phyloP scores from a whole-genome alignment of 2,329 filamentous ascomycete genomes.

The Mariannaea sp. region DNA sequence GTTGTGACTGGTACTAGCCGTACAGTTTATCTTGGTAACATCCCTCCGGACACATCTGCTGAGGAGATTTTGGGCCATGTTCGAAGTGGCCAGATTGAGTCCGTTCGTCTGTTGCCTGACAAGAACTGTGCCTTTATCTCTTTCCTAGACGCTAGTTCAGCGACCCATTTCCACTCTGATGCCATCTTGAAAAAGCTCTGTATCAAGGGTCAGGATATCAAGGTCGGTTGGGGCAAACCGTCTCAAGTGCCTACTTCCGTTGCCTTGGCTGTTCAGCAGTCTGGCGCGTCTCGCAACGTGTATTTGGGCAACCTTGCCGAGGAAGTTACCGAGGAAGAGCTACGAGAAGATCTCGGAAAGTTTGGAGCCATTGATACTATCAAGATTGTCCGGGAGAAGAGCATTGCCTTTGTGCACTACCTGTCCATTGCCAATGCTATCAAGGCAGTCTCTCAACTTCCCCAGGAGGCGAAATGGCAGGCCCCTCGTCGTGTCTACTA shows the following conservation, averaged over 20 bases:
- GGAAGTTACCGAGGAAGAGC: conserved; percentile 86
- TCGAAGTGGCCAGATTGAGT: conserved; percentile 96
- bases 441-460: conserved; percentile 95
- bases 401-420: conserved; percentile 97
- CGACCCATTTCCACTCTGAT: conserved; percentile 98
- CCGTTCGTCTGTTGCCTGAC: conserved; percentile 93
- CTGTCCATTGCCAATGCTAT: conserved; percentile 97
- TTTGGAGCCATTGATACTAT: conserved; percentile 97
- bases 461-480: conserved; percentile 97
- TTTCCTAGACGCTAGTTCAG: conserved; percentile 95
- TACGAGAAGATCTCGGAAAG: conserved; percentile 93
- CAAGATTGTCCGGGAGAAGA: conserved; percentile 97
- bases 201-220: conserved; percentile 98
- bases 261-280: conserved; percentile 96
- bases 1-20: conserved; percentile 89
- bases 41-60: conserved; percentile 94
- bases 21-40: conserved; percentile 97
- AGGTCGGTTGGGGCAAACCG: conserved; percentile 98
- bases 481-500: conserved; percentile 95
- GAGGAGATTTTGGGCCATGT: conserved; percentile 98
- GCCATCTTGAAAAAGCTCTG: conserved; percentile 99
- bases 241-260: conserved; percentile 98
- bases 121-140: conserved; percentile 99
- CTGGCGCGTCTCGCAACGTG: conserved; percentile 93
- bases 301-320: conserved; percentile 94